These are phyloP conservation scores for Solanum boliviense DNA, from an alignment of 257 asterid species.

Conservation along the genomic window DNA sequence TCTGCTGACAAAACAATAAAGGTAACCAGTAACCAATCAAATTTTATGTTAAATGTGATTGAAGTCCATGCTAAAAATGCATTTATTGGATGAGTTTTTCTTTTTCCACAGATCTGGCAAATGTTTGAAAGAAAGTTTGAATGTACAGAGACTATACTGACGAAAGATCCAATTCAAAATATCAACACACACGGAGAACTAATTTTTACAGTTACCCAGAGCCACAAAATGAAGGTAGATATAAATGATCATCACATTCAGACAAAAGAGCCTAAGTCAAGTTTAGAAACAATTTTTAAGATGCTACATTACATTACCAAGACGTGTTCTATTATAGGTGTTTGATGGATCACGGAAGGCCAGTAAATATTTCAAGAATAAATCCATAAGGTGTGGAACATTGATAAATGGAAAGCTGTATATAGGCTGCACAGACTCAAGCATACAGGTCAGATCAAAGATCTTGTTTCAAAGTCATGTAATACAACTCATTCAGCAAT, in stretches of 20 bases:
- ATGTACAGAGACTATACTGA: constrained; percentile 56
- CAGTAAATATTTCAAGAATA: constrained; percentile 49
- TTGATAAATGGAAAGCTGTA: constrained; percentile 62
- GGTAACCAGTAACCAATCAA: constrained; percentile 22
- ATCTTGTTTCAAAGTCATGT: not conserved
- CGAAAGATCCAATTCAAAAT: constrained; percentile 57
- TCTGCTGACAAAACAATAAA: constrained; percentile 78
- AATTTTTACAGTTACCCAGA: constrained; percentile 53
- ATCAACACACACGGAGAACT: constrained; percentile 49
- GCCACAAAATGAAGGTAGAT: constrained; percentile 61
- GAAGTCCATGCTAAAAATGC: not conserved
- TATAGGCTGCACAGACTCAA: constrained; percentile 76
- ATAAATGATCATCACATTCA: not conserved
- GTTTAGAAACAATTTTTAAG: not conserved
- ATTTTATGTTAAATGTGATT: not conserved
- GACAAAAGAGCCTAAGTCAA: not conserved
- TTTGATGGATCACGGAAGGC: constrained; percentile 58
- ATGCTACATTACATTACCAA: not conserved
- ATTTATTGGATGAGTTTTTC: not conserved
- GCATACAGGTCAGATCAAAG: constrained; percentile 42
- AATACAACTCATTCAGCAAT: not conserved
- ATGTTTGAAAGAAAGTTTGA: constrained; percentile 47
- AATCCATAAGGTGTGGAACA: constrained; percentile 49
- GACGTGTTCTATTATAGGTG: constrained; percentile 20
- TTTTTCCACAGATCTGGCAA: constrained; percentile 58